Evolutionary conservation across 2,329 filamentous ascomycete genomes (phyloP), one percentile per base, ranked within the genome.

Genomic region (Sarocladium kiliense): DNA sequence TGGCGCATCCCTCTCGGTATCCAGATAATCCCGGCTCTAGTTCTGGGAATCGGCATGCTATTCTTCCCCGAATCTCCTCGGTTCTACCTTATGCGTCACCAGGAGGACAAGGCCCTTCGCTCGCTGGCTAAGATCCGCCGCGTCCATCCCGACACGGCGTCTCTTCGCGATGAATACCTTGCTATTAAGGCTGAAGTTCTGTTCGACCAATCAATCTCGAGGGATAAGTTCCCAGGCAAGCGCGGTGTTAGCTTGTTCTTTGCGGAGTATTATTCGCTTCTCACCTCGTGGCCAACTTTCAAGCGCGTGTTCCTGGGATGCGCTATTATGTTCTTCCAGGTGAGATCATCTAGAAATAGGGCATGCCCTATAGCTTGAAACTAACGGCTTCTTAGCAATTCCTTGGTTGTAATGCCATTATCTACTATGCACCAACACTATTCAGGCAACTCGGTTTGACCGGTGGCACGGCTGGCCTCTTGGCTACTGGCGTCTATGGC

Each of bases 401-500:
- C 34, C 50, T 53, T 18, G 75, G 74, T 0, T 72, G 70, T 59
- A 77, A 77, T 54, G 74, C 74, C 1, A 67, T 78, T 51, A 76
- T 78, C 19, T 77, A 77, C 63, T 78, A 77, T 54, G 74, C 74
- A 0, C 75, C 76, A 0, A 75, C 68, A 1, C 75, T 78, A 16
- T 78, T 78, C 59, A 61, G 56, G 0, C 70, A 74, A 47, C 62
- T 79, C 1, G 76, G 76, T 0, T 65, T 77, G 0, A 64, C 66
- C 0, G 65, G 65, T 2, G 76, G 76, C 49, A 68, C 78, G 58
- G 66, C 76, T 58, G 47, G 62, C 0, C 70, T 85, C 0, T 68
- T 84, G 12, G 80, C 81, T 1, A 83, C 81, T 1, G 81, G 80
- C 6, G 79, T 84, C 0, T 77, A 79, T 19, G 81, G 81, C 16